Base-by-base conservation (phyloP, 2,329 filamentous ascomycete species). In the Ophiostoma triangulosporum region DNA sequence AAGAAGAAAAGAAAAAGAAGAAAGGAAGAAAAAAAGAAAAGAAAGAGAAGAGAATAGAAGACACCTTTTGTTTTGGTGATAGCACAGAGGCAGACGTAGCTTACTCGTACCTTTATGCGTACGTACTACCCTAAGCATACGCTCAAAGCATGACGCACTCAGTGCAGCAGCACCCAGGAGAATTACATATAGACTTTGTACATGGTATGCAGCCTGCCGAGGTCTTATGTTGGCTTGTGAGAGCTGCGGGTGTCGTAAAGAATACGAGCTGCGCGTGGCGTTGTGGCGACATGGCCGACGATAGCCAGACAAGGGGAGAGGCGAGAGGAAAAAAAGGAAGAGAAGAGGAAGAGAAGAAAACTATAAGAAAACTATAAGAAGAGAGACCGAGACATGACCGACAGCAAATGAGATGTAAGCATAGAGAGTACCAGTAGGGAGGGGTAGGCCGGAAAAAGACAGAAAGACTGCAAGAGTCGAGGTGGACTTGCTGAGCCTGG, bases 31-130 rank as follows among this genome's bases (percentile, higher is more conserved):
- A 15, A 24, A 7, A 4, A 29, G 22, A 32, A 3, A 32, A 24
- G 26, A 32, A 6, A 38, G 15, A 49, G 15, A 26, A 45, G 22
- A 27, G 14, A 5, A 24, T 26, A 24, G n/a, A 40, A 22, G 9
- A 12, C 45, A 53, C 51, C 51, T 49, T 49, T 53, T 45, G 35
- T 40, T 49, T 53, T 53, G 14, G 51, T 49, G 26, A 50, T 35
- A 45, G 36, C 38, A 36, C 46, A 54, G 36, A 50, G 46, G 15
- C 46, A 35, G 46, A 12, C 20, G n/a, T 17, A 14, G 14, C 3
- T 20, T 38, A 38, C 20, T 17, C 9, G 35, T 33, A 12, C 12
- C n/a, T 33, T 14, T 14, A 33, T 12, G 11, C 4, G 12, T 17
- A 38, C n/a, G 12, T 11, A 38, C 36, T 24, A 14, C 20, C 6